These are phyloP conservation scores for Entophlyctis luteolus DNA, from an alignment of 192 early-diverging fungal genomes.

Conservation along the genomic window DNA sequence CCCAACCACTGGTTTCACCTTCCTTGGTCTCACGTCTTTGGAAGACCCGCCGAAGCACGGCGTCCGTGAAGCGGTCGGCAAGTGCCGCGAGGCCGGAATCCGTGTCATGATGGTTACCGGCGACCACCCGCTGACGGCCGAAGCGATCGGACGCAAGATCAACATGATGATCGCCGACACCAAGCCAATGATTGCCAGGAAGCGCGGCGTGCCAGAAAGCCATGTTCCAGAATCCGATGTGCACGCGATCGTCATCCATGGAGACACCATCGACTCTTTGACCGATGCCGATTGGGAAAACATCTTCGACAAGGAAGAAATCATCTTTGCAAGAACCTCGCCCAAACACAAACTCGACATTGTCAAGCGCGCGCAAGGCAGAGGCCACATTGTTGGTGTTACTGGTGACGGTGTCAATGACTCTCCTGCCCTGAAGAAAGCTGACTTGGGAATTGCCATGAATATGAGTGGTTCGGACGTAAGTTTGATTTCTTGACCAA, in stretches of 20 bases:
- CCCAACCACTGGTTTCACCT: slow-evolving; percentile 45
- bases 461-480: slow-evolving; percentile 69
- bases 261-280: slow-evolving; percentile 60
- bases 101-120: slow-evolving; percentile 81
- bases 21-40: slow-evolving; percentile 72
- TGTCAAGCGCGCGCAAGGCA: slow-evolving; percentile 59
- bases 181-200: slow-evolving; percentile 37
- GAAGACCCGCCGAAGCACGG: slow-evolving; percentile 82
- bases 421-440: slow-evolving; percentile 84
- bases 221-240: not conserved
- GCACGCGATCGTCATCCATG: slow-evolving; percentile 50
- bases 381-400: slow-evolving; percentile 75
- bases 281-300: slow-evolving; percentile 67
- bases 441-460: slow-evolving; percentile 86
- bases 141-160: slow-evolving; percentile 70
- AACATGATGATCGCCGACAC: slow-evolving; percentile 59
- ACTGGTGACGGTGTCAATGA: slow-evolving; percentile 94
- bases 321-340: slow-evolving; percentile 86
- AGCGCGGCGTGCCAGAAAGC: not conserved
- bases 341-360: slow-evolving; percentile 85
- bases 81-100: slow-evolving; percentile 59
- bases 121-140: slow-evolving; percentile 71
- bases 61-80: slow-evolving; percentile 55
- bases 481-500: slow-evolving; percentile 41
- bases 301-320: slow-evolving; percentile 60